Percentiles rank a stretch among this genome's conserved stretches.
phyloP scores from a whole-genome alignment of 176 grass and related monocot species.

The Aegilops tauschii region DNA sequence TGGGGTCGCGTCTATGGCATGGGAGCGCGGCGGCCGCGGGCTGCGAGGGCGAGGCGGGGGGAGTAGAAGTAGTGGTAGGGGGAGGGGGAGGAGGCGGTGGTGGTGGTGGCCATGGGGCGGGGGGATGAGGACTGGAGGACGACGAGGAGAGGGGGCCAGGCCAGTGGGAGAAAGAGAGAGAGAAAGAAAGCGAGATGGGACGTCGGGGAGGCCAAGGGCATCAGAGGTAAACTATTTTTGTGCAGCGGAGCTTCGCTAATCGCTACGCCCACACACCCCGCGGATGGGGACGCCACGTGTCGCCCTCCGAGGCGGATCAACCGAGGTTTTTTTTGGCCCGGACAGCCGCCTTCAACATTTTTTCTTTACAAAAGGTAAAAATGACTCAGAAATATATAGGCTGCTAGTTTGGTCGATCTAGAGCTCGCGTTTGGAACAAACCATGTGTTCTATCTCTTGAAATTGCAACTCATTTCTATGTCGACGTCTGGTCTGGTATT shows the following conservation, averaged over 20 bases:
- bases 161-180: slow-evolving; percentile 45
- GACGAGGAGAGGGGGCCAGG: neutral
- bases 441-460: neutral
- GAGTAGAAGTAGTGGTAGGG: slow-evolving; percentile 3
- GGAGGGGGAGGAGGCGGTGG: neutral
- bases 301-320: neutral
- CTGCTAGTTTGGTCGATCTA: too few species aligned
- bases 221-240: slow-evolving; percentile 53
- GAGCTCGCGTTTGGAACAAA: too few species aligned
- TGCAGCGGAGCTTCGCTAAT: slow-evolving; percentile 31
- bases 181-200: slow-evolving; percentile 37
- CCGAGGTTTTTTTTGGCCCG: neutral
- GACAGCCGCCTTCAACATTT: too few species aligned
- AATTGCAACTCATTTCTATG: neutral
- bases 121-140: neutral
- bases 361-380: too few species aligned
- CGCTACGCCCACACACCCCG: slow-evolving; percentile 34
- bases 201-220: slow-evolving; percentile 43
- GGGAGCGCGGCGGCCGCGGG: neutral
- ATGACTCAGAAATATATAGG: too few species aligned
- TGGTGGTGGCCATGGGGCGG: slow-evolving; percentile 27
- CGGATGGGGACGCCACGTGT: neutral
- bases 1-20: slow-evolving; percentile 7
- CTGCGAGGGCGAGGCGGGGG: neutral
- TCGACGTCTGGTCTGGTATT: neutral